Conservation (phyloP, 805 yeast species). For the Ogataea ganodermae region DNA sequence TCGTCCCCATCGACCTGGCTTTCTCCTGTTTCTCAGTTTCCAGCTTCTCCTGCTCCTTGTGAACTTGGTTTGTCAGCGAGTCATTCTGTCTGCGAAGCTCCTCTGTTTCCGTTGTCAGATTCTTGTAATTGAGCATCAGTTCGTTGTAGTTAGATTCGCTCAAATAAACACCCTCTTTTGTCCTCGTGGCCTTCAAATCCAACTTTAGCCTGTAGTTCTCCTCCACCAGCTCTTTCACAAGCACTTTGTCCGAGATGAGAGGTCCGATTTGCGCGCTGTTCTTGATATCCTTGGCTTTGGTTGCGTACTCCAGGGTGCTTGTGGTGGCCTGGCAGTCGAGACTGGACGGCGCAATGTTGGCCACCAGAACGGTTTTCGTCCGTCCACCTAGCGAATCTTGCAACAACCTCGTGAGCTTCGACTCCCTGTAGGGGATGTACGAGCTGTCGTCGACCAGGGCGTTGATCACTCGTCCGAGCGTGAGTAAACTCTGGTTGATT, state of each 20-base stretch:
- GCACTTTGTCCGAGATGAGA: conserved; percentile 42
- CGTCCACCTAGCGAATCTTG: conserved; percentile 85
- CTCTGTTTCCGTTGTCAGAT: conserved; percentile 49
- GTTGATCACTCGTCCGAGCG: conserved; percentile 88
- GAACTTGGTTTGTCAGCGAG: conserved; percentile 40
- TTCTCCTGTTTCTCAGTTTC: conserved; percentile 28
- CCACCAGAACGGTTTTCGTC: conserved; percentile 86
- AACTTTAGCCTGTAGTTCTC: conserved; percentile 46
- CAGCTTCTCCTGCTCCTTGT: conserved; percentile 20
- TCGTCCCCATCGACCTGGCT: conserved; percentile 16
- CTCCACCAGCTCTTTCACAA: conserved; percentile 47
- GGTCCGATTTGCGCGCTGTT: conserved; percentile 54
- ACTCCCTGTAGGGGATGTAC: conserved; percentile 79
- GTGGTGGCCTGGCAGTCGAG: conserved; percentile 51
- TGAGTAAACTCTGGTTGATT: conserved; percentile 82
- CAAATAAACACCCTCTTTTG: conserved; percentile 66
- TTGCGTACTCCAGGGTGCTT: conserved; percentile 57
- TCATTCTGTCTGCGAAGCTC: conserved; percentile 48
- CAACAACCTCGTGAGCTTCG: conserved; percentile 70
- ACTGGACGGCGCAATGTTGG: conserved; percentile 72
- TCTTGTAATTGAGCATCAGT: conserved; percentile 49
- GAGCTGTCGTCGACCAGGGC: conserved; percentile 59
- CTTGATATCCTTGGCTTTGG: conserved; percentile 55
- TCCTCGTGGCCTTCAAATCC: conserved; percentile 63
- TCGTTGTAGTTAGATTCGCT: conserved; percentile 60